Conservation (phyloP, 148 eudicot genomes). For the Pharnaceum exiguum region DNA sequence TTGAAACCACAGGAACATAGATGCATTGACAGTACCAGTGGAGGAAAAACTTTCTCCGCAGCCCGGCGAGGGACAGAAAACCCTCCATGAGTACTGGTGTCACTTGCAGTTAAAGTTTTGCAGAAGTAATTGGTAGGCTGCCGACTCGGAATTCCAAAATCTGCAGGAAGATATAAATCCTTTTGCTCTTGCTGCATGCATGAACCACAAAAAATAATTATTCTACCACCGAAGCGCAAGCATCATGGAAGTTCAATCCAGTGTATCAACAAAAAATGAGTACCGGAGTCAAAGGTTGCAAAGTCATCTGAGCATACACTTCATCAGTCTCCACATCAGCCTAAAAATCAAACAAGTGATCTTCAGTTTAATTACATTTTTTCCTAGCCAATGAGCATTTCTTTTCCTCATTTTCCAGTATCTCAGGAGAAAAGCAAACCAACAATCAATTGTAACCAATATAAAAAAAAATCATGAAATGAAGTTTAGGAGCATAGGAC, state of each 20-base stretch:
- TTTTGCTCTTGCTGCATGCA: conserved; percentile 87
- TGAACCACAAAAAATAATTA: conserved; percentile 3
- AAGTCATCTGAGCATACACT: conserved; percentile 93
- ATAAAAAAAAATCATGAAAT: neutral
- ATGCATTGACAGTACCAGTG: conserved; percentile 47
- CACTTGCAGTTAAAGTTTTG: conserved; percentile 96
- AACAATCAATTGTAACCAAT: neutral
- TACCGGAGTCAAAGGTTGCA: conserved; percentile 93
- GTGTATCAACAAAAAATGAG: neutral
- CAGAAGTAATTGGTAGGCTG: conserved; percentile 98
- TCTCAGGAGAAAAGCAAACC: neutral
- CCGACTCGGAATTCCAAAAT: conserved; percentile 84
- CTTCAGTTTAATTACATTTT: conserved; percentile 4
- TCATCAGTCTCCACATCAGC: conserved; percentile 95
- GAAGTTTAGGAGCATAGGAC: conserved; percentile 34
- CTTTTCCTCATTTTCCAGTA: neutral
- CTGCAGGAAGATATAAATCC: conserved; percentile 85
- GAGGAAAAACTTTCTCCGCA: conserved; percentile 99
- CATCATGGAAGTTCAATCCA: neutral
- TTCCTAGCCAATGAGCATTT: neutral
- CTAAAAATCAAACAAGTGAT: conserved; percentile 40
- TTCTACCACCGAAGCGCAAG: neutral
- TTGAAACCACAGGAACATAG: neutral
- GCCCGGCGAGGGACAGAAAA: conserved; percentile 99
- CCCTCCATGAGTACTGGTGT: conserved; percentile 98